Base-by-base conservation (phyloP, 257 asterid species). In the Knoxia roxburghii region DNA sequence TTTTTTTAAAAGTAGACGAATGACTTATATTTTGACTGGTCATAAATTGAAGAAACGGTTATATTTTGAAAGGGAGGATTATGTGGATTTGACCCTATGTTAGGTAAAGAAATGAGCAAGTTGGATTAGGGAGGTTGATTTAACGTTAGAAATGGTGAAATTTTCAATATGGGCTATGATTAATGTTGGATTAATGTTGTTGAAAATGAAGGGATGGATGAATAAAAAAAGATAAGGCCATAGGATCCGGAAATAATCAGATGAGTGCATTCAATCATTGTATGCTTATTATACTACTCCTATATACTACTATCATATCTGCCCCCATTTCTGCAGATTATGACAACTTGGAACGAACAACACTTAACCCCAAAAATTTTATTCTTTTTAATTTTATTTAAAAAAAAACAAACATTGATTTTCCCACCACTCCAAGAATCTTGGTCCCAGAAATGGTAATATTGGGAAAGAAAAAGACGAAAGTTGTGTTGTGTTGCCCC, bases 231-330 rank as follows among this genome's bases (percentile, higher is more conserved):
- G 71, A 9, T 17, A 69, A 58, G 51, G 61, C 76, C 81, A 83
- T 78, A 80, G 89, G 91, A 85, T 85, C 82, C 88, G 55, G 81
- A 85, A 78, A 81, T 33, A 67, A 76, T 76, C 73, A 29, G 66
- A 72, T 85, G 75, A 71, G 89, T 78, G 84, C 82, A 53, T 70
- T 76, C 95, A 81, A 79, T 83, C 74, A 82, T 87, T 81, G 75
- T 71, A 64, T 57, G 76, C 70, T 79, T 77, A 75, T 71, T 72
- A 70, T 61, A 37, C 41, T 37, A 37, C 41, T n/a, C n/a, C n/a
- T n/a, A n/a, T n/a, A n/a, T n/a, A n/a, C n/a, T n/a, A n/a, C n/a
- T n/a, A n/a, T n/a, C n/a, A n/a, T n/a, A 11, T 51, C 46, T 50
- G 58, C 64, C 33, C 56, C 66, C 67, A 4, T 37, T 9, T 7